These are phyloP conservation scores for Bretziella fagacearum DNA, from an alignment of 2,329 filamentous ascomycete genomes.

Conservation along the genomic window DNA sequence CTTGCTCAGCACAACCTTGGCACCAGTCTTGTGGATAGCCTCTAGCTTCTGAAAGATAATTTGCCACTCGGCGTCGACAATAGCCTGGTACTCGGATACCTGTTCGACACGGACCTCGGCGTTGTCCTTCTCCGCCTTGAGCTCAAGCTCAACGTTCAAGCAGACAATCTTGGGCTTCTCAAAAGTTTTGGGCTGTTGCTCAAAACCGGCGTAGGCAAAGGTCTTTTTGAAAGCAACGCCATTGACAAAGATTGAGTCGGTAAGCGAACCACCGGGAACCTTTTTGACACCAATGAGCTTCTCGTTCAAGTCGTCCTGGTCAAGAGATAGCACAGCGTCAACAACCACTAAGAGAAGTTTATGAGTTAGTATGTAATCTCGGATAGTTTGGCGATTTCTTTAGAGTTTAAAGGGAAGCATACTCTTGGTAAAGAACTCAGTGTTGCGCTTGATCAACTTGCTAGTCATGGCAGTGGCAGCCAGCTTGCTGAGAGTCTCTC, in stretches of 20 bases:
- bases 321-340: conserved; percentile 83
- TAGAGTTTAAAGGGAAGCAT: neutral
- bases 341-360: conserved; percentile 71
- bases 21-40: conserved; percentile 79
- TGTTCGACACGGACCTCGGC: conserved; percentile 96
- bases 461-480: conserved; percentile 97
- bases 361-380: conserved; percentile 4
- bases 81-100: conserved; percentile 97
- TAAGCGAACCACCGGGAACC: conserved; percentile 86
- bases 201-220: conserved; percentile 96
- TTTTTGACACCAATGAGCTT: conserved; percentile 98
- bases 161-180: conserved; percentile 90
- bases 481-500: conserved; percentile 76
- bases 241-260: conserved; percentile 92
- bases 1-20: conserved; percentile 94
- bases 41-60: conserved; percentile 99
- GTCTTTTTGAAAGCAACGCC: conserved; percentile 99
- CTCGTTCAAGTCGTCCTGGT: conserved; percentile 94
- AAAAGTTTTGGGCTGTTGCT: conserved; percentile 96
- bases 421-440: conserved; percentile 96
- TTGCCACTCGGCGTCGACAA: conserved; percentile 98
- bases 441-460: conserved; percentile 97
- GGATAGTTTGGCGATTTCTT: neutral
- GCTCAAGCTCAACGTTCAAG: conserved; percentile 90
- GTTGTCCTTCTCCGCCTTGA: conserved; percentile 99